These are phyloP conservation scores for Clarireedia paspali DNA, from an alignment of 2,329 filamentous ascomycete genomes.

Conservation along the genomic window DNA sequence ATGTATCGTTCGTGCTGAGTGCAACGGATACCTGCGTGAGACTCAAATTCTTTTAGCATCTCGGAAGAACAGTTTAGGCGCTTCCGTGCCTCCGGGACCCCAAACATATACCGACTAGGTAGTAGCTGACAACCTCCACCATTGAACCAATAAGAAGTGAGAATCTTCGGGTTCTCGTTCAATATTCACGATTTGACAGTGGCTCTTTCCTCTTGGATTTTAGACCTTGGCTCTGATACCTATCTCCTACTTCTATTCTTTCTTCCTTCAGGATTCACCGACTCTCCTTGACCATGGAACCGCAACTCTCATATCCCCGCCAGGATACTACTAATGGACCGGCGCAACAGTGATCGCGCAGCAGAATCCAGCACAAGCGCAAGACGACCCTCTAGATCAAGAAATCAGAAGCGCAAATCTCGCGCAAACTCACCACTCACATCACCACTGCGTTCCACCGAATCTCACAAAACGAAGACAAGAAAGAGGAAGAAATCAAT, in stretches of 20 bases:
- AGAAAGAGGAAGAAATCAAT: neutral
- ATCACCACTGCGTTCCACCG: neutral
- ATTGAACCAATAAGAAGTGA: neutral
- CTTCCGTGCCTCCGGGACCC: neutral
- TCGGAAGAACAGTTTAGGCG: neutral
- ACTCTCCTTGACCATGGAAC: slow-evolving; percentile 2
- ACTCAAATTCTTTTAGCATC: neutral
- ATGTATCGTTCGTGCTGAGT: neutral
- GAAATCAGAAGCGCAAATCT: neutral
- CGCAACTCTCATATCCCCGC: neutral
- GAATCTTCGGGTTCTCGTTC: neutral
- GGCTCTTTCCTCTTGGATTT: neutral
- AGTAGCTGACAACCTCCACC: too few species aligned
- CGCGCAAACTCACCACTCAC: neutral
- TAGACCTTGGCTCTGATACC: neutral
- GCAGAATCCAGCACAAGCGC: neutral
- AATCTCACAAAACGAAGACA: neutral
- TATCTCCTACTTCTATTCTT: neutral
- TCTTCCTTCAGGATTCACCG: neutral
- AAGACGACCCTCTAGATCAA: neutral
- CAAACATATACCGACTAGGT: neutral
- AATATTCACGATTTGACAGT: neutral
- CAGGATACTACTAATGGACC: slow-evolving; percentile 4
- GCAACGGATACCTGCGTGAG: neutral
- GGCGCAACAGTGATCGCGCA: slow-evolving; percentile 1